phyloP scores from a whole-genome alignment of 805 yeast species.

The Brettanomyces bruxellensis region DNA sequence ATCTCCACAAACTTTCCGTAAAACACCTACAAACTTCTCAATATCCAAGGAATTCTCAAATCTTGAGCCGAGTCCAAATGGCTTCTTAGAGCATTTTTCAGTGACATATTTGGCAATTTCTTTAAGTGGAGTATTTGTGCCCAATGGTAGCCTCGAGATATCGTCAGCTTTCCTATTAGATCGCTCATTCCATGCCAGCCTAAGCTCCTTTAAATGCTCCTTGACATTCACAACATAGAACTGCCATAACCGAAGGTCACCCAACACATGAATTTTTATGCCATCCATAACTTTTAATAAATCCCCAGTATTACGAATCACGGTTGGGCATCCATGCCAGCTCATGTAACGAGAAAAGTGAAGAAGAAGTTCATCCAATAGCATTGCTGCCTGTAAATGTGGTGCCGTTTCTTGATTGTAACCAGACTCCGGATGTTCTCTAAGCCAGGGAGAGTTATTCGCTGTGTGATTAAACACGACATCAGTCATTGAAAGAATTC shows the following conservation, averaged over 20 bases:
- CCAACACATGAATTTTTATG: conserved; percentile 58
- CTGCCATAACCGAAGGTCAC: conserved; percentile 72
- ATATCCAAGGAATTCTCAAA: conserved; percentile 45
- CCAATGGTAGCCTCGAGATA: conserved; percentile 15
- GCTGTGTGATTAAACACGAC: conserved; percentile 95
- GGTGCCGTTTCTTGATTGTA: conserved; percentile 85
- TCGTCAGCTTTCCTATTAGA: neutral
- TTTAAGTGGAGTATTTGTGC: conserved; percentile 29
- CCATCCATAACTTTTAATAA: conserved; percentile 57
- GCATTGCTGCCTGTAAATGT: conserved; percentile 77
- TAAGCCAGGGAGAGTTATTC: conserved; percentile 77
- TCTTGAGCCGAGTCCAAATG: conserved; percentile 40
- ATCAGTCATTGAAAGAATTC: conserved; percentile 75
- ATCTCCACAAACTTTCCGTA: conserved; percentile 30
- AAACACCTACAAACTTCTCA: conserved; percentile 41
- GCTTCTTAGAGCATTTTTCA: conserved; percentile 28
- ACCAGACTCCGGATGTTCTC: conserved; percentile 84
- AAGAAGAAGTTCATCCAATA: conserved; percentile 60
- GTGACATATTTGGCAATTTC: conserved; percentile 40
- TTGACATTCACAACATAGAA: conserved; percentile 64
- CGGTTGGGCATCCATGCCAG: conserved; percentile 53
- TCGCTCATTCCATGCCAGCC: conserved; percentile 25
- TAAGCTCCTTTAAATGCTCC: conserved; percentile 30
- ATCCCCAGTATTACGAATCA: conserved; percentile 42
- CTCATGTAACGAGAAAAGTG: conserved; percentile 54